phyloP scores from a whole-genome alignment of 169 alveolate genomes.

The Plasmodium inui region DNA sequence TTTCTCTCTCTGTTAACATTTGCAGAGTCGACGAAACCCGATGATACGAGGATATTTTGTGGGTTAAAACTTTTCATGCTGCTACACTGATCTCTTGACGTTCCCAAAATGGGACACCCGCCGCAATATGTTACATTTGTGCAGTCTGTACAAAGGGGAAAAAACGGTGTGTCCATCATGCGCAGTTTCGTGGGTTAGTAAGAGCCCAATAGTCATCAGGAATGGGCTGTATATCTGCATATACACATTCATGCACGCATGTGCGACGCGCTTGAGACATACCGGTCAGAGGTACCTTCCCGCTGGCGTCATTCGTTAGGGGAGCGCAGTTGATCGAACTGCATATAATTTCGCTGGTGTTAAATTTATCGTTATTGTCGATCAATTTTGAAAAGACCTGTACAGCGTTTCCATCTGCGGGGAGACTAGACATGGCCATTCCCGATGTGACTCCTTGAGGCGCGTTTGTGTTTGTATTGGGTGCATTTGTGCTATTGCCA shows the following conservation, averaged over 20 bases:
- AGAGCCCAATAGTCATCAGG: background rate
- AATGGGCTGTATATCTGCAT: background rate
- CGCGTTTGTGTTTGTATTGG: background rate
- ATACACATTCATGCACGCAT: background rate
- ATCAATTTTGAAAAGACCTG: slow-evolving; percentile 14
- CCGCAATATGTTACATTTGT: slow-evolving; percentile 63
- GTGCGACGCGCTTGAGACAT: background rate
- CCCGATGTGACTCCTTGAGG: background rate
- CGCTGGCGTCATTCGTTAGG: slow-evolving; percentile 23
- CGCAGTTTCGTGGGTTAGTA: background rate
- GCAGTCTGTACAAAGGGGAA: slow-evolving; percentile 42
- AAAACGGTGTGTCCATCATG: background rate
- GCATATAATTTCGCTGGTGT: slow-evolving; percentile 67
- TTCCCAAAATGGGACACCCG: slow-evolving; percentile 26
- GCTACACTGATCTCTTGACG: slow-evolving; percentile 57
- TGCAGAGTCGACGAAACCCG: slow-evolving; percentile 42
- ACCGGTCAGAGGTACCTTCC: slow-evolving; percentile 43
- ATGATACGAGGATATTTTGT: slow-evolving; percentile 33
- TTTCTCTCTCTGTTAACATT: slow-evolving; percentile 44
- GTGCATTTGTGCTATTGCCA: slow-evolving; percentile 18
- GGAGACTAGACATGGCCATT: background rate
- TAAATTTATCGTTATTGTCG: slow-evolving; percentile 24
- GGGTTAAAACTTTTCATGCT: slow-evolving; percentile 37
- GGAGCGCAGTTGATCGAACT: slow-evolving; percentile 41
- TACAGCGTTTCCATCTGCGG: slow-evolving; percentile 15